phyloP scores from a whole-genome alignment of 2,329 filamentous ascomycete species.

The Bipolaris oryzae region DNA sequence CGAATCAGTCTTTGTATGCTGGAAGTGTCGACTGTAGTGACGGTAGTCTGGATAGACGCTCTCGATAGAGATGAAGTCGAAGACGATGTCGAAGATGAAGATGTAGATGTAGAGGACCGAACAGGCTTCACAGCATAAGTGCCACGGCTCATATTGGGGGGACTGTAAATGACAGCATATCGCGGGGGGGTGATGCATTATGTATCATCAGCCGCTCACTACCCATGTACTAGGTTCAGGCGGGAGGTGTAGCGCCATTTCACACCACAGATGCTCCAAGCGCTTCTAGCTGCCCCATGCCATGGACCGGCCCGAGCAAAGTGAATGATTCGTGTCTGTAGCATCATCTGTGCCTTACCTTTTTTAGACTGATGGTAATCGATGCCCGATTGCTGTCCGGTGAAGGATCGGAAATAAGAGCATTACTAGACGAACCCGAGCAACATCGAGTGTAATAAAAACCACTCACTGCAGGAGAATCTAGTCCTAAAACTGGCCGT shows the following conservation, averaged over 20 bases:
- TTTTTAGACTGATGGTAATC: not conserved
- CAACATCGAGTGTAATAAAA: conserved; percentile 25
- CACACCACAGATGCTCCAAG: conserved; percentile 12
- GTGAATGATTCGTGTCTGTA: conserved; percentile 11
- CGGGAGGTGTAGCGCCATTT: conserved; percentile 25
- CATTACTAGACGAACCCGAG: conserved; percentile 24
- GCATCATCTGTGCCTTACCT: not conserved
- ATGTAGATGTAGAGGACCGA: conserved; percentile 32
- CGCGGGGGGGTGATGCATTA: conserved; percentile 48
- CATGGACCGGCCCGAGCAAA: conserved; percentile 24
- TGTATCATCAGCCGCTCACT: conserved; percentile 22
- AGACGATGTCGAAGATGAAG: conserved; percentile 36
- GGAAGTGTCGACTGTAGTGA: conserved; percentile 37
- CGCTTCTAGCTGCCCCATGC: conserved; percentile 24
- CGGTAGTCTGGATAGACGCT: conserved; percentile 25
- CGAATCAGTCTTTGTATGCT: conserved; percentile 45
- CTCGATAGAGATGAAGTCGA: conserved; percentile 34
- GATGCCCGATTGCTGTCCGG: conserved; percentile 8
- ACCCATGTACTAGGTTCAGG: conserved; percentile 17
- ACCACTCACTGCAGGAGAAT: conserved; percentile 16
- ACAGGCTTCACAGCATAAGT: conserved; percentile 30
- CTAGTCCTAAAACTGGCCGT: conserved; percentile 12
- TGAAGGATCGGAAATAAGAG: conserved; percentile 11
- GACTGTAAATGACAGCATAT: conserved; percentile 40
- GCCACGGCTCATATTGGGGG: conserved; percentile 46